Evolutionary conservation across 2,329 filamentous ascomycete species (phyloP).

Genomic region (Sphaerulina musiva): DNA sequence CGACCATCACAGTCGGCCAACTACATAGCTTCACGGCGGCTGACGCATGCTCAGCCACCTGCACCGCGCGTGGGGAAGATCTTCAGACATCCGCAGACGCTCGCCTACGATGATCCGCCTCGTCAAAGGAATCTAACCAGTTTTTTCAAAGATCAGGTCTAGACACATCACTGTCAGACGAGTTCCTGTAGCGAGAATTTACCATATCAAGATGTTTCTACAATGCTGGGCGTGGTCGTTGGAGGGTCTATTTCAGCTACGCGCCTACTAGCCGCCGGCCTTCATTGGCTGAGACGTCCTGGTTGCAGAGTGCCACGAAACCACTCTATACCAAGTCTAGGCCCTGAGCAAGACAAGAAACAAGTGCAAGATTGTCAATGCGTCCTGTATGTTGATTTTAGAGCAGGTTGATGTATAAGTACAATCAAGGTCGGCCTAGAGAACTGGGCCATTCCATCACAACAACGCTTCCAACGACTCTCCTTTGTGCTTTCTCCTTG

Average conservation of each 20-base stretch:
- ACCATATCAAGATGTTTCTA: neutral
- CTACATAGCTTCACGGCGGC: too few species aligned
- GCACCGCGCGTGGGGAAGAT: conserved; percentile 11
- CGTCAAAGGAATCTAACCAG: neutral
- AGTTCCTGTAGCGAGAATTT: neutral
- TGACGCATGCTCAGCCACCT: conserved; percentile 6
- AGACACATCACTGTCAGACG: neutral
- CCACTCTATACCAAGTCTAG: conserved; percentile 11
- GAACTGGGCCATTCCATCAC: neutral
- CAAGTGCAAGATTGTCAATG: conserved; percentile 12
- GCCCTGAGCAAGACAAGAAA: conserved; percentile 17
- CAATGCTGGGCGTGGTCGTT: conserved; percentile 8
- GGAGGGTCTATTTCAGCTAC: conserved; percentile 17
- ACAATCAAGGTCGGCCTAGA: neutral
- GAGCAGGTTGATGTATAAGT: conserved; percentile 11
- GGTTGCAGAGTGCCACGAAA: conserved; percentile 17
- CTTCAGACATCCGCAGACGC: conserved; percentile 24
- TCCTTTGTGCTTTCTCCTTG: conserved; percentile 14
- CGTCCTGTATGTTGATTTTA: neutral
- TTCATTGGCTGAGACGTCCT: conserved; percentile 19
- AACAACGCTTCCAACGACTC: conserved; percentile 9
- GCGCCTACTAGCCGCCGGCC: conserved; percentile 23
- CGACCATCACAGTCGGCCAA: too few species aligned
- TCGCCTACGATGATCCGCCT: conserved; percentile 9
- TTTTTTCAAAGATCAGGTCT: conserved; percentile 3